These are phyloP conservation scores for Hymenoscyphus infarciens DNA, from an alignment of 2,329 filamentous ascomycete species.

Conservation along the genomic window DNA sequence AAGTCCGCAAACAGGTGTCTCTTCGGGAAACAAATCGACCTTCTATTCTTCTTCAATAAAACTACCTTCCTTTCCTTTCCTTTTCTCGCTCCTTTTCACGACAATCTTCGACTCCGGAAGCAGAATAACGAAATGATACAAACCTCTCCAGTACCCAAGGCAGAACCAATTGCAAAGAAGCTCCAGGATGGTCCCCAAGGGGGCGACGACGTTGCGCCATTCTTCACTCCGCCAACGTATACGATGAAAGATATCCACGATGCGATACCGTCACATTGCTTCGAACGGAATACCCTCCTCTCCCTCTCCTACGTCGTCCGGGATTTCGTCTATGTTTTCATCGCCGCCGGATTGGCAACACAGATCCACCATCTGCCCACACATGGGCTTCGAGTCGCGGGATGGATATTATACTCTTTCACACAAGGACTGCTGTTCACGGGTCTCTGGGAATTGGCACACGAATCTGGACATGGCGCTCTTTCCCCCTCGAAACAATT, in stretches of 20 bases:
- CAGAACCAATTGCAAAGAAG: neutral
- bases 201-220: neutral
- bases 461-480: conserved; percentile 68
- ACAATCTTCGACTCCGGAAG: neutral
- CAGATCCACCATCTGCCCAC: conserved; percentile 51
- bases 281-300: conserved; percentile 49
- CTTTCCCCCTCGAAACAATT: conserved; percentile 55
- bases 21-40: neutral
- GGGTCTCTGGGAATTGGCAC: conserved; percentile 67
- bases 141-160: neutral
- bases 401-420: conserved; percentile 60
- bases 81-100: neutral
- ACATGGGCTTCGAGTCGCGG: conserved; percentile 41
- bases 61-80: neutral
- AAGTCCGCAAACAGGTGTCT: neutral
- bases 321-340: conserved; percentile 48
- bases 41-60: neutral
- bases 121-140: neutral
- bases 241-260: conserved; percentile 35
- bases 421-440: conserved; percentile 63
- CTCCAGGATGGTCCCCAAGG: neutral
- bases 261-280: conserved; percentile 60
- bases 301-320: conserved; percentile 55
- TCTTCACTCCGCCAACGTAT: conserved; percentile 30
- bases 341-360: conserved; percentile 49